Evolutionary conservation across 352 stramenopile species (phyloP), one percentile per base, ranked within the genome.

Genomic region (Pythium aphanidermatum): DNA sequence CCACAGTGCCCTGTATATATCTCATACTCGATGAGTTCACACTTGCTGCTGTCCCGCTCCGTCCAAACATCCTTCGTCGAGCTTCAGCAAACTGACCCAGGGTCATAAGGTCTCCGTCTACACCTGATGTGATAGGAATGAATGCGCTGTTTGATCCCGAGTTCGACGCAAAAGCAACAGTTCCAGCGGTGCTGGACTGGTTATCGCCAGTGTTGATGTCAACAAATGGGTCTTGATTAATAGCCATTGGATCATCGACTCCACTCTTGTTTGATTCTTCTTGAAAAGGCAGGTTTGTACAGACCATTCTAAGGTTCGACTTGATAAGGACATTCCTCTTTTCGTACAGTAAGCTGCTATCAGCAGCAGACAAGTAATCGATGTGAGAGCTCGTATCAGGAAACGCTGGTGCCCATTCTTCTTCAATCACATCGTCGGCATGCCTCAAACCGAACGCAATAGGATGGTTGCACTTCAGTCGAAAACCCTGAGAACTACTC

Each of bases 371-470:
- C 30, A 75, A 50, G 23, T 58, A 75, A 37, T 69, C 61, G 13
- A 75, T 41, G 14, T 68, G 51, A 3, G 61, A 51, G 20, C 46
- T 40, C 12, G 65, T 75, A 7, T 75, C 61, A 19, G 65, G 65
- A 27, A 75, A 68, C n/a, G 65, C 44, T n/a, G 65, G 61, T 0
- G 65, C 51, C 65, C 58, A 75, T 26, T 71, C 61, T 1, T 62
- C 53, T 11, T 51, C 33, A 8, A 71, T 50, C 19, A 41, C 19
- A 3, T 56, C 51, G 3, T 67, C 49, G 19, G 62, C 32, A 3
- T 51, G 47, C 12, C 63, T 49, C 65, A 75, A 70, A 4, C 54
- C 45, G 35, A 75, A 75, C 17, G 58, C 58, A 17, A 75, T 75
- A 23, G 65, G 65, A 28, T 72, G 58, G 4, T 54, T 55, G 37